phyloP scores from a whole-genome alignment of 1,139 yeast genomes.

The Scheffersomyces parashehatae region DNA sequence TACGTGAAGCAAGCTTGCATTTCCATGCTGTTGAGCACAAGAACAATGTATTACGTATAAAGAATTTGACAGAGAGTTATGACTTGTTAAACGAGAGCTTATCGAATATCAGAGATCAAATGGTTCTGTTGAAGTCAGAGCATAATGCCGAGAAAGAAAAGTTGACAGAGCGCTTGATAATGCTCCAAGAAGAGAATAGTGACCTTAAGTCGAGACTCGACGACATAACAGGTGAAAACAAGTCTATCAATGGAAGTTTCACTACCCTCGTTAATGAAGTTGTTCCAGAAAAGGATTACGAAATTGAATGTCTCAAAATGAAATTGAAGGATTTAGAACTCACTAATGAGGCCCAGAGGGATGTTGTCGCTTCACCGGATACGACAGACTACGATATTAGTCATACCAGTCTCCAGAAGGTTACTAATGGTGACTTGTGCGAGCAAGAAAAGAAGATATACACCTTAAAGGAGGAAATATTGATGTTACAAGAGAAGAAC shows the following conservation, averaged over 20 bases:
- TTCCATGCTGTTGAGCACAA: constrained; percentile 6
- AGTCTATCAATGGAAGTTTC: constrained; percentile 11
- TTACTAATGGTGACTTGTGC: background rate
- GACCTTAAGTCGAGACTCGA: constrained; percentile 1
- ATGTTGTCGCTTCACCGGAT: background rate
- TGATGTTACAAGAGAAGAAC: constrained; percentile 19
- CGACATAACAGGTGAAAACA: background rate
- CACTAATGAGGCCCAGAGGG: background rate
- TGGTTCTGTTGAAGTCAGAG: constrained; percentile 7
- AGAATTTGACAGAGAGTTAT: constrained; percentile 5
- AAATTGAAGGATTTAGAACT: constrained; percentile 13
- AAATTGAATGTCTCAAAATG: constrained; percentile 20
- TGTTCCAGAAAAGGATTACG: constrained; percentile 25
- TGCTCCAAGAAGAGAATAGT: constrained; percentile 24
- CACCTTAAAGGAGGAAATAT: constrained; percentile 21
- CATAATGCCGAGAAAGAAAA: constrained; percentile 3
- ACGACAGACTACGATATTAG: background rate
- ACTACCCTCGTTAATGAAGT: constrained; percentile 16
- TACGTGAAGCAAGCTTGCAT: constrained; percentile 15
- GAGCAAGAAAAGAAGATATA: constrained; percentile 23
- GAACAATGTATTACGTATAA: constrained; percentile 4
- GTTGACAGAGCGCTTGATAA: constrained; percentile 24
- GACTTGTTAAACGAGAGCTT: constrained; percentile 11
- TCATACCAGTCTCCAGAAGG: background rate
- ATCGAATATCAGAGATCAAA: constrained; percentile 20